Base-by-base conservation (phyloP, 805 yeast species). In the Myxozyma neotropica region DNA sequence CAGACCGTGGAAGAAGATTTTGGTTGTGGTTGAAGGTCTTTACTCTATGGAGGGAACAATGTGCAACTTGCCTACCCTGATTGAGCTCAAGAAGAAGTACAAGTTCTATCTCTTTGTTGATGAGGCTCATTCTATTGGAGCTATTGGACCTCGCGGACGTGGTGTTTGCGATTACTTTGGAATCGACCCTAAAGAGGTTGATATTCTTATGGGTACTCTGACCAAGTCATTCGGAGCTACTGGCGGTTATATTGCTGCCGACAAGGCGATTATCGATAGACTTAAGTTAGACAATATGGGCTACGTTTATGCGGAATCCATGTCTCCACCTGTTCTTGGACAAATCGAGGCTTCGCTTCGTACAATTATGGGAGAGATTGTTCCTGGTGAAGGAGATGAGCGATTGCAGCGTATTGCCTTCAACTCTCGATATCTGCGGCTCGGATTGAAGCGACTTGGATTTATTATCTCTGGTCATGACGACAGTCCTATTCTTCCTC, bases 221-320 rank as follows among this genome's bases (percentile, higher is more conserved):
- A 95, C 99, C 53, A 94, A 94, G 75, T 89, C 97, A 1, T 94
- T 94, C 73, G 99, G 99, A 72, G 98, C 99, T 17, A 90, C 98
- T 43, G 99, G 99, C 71, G 99, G 99, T 48, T 94, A 94, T 72
- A 78, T 94, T 64, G 93, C 96, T n/a, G 95, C 87, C 47, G 80
- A 80, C 64, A 80, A 84, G 70, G 76, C 74, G 49, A 75, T 89
- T 33, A 86, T 93, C 51, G 92, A 90, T 68, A 82, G 86, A 68
- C 77, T 94, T 63, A 83, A 92, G 74, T 68, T 88, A 42, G 86
- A 83, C 68, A 83, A 89, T 68, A 80, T 89, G 65, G 87, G 92
- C 31, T 83, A 85, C 65, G 80, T 78, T 45, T 89, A 91, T 71
- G 85, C 94, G 44, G 99, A 94, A 76, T 78, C 94, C 12, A 86